Percentiles rank a stretch among this genome's conserved stretches.
Conservation (phyloP, 441 rosid species). For the Arabidopsis hybrid region DNA sequence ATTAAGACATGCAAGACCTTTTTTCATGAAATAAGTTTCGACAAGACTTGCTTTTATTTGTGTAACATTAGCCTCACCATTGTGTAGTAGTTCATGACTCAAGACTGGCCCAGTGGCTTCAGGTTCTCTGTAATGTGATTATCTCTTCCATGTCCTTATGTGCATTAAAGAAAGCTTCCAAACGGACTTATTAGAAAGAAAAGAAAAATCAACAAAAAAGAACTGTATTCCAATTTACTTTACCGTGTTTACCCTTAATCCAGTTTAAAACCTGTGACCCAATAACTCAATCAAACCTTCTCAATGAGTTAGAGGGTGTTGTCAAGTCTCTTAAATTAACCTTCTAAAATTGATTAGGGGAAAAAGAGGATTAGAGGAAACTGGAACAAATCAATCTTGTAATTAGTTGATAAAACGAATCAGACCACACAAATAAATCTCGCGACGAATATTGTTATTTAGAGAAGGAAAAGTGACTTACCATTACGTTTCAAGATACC, state of each 20-base stretch:
- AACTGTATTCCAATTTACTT: background rate
- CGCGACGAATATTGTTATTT: background rate
- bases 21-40: slow-evolving; percentile 2
- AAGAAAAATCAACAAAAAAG: slow-evolving; percentile 2
- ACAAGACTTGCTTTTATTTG: slow-evolving; percentile 1
- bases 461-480: background rate
- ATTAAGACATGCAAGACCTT: background rate
- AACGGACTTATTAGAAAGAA: background rate
- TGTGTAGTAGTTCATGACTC: slow-evolving; percentile 14
- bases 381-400: background rate
- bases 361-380: background rate
- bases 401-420: background rate
- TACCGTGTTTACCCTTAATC: background rate
- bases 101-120: slow-evolving; percentile 1
- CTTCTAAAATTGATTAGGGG: background rate
- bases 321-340: background rate
- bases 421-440: background rate
- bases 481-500: background rate
- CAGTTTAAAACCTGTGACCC: background rate
- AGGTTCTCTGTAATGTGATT: slow-evolving; percentile 15
- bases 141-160: background rate
- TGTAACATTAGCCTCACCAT: slow-evolving; percentile 1
- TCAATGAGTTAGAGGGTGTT: background rate
- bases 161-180: slow-evolving; percentile 9
- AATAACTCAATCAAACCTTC: background rate